Percentiles rank a stretch among this genome's conserved stretches.
phyloP scores from a whole-genome alignment of 345 rosid species.

The Hibiscus mutabilis region DNA sequence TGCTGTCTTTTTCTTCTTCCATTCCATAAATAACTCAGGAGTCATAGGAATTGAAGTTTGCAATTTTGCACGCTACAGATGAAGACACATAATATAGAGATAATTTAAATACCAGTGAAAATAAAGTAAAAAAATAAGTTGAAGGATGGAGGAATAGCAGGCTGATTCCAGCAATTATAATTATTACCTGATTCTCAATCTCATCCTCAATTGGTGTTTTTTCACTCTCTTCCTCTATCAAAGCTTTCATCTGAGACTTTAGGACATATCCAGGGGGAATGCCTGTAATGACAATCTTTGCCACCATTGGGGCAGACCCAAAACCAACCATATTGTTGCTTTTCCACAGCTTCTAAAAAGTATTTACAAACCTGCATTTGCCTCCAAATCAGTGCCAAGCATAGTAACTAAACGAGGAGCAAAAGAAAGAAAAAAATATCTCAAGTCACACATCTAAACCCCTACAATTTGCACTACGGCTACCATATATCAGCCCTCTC shows the following conservation, averaged over 20 bases:
- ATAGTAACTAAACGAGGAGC: background rate
- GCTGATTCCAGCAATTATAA: background rate
- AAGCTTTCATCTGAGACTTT: constrained; percentile 66
- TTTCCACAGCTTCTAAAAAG: constrained; percentile 67
- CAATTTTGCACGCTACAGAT: constrained; percentile 43
- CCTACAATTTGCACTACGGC: background rate
- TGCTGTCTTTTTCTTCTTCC: constrained; percentile 57
- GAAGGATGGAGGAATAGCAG: background rate
- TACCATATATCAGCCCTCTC: too few relatives aligned
- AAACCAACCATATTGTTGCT: constrained; percentile 75
- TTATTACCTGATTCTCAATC: constrained; percentile 53
- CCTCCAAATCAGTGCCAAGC: constrained; percentile 14
- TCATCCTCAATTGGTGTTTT: constrained; percentile 54
- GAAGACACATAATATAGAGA: constrained; percentile 7
- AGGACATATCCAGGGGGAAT: constrained; percentile 67
- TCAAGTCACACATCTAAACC: background rate
- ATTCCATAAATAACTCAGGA: constrained; percentile 46
- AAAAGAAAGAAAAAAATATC: background rate
- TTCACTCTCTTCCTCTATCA: constrained; percentile 54
- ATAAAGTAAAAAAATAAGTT: background rate
- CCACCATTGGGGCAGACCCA: constrained; percentile 73
- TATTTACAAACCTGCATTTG: constrained; percentile 52
- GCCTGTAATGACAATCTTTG: constrained; percentile 61
- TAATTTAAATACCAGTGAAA: background rate
- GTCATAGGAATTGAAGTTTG: constrained; percentile 49